phyloP scores from a whole-genome alignment of 768 basidiomycete species.

The Nidula microcarpa region DNA sequence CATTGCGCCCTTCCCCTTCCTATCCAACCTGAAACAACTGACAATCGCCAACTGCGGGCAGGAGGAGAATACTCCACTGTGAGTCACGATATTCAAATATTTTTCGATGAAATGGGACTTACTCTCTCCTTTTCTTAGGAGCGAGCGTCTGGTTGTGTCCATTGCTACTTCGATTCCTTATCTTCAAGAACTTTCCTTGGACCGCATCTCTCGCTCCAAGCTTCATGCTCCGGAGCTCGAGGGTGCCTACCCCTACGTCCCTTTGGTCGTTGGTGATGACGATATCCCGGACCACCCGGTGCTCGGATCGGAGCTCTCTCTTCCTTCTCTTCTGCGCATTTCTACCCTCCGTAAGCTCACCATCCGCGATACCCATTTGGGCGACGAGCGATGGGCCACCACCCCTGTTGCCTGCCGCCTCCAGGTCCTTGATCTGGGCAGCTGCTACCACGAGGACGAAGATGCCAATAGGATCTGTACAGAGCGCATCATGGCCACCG shows the following conservation, averaged over 20 bases:
- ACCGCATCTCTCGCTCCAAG: constrained; percentile 62
- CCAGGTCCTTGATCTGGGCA: constrained; percentile 54
- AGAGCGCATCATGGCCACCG: constrained; percentile 58
- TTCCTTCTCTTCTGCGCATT: constrained; percentile 65
- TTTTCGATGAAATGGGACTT: constrained; percentile 7
- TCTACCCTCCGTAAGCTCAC: constrained; percentile 58
- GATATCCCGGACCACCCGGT: constrained; percentile 54
- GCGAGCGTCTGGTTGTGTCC: constrained; percentile 66
- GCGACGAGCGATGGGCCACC: constrained; percentile 54
- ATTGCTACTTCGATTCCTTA: constrained; percentile 58
- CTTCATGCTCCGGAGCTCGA: constrained; percentile 61
- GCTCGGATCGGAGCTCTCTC: constrained; percentile 53
- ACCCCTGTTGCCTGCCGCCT: constrained; percentile 49
- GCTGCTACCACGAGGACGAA: constrained; percentile 51
- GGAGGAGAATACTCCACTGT: constrained; percentile 42
- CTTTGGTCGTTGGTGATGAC: constrained; percentile 58
- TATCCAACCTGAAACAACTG: constrained; percentile 40
- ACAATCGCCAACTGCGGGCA: constrained; percentile 44
- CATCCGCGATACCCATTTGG: constrained; percentile 71
- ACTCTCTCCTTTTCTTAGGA: constrained; percentile 31
- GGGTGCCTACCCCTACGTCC: constrained; percentile 52
- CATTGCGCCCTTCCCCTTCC: constrained; percentile 42
- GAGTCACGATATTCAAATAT: constrained; percentile 14
- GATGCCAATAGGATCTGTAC: constrained; percentile 52
- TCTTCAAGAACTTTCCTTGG: constrained; percentile 54